Conservation (phyloP, 1,139 yeast species). For the Diutina mesorugosa region DNA sequence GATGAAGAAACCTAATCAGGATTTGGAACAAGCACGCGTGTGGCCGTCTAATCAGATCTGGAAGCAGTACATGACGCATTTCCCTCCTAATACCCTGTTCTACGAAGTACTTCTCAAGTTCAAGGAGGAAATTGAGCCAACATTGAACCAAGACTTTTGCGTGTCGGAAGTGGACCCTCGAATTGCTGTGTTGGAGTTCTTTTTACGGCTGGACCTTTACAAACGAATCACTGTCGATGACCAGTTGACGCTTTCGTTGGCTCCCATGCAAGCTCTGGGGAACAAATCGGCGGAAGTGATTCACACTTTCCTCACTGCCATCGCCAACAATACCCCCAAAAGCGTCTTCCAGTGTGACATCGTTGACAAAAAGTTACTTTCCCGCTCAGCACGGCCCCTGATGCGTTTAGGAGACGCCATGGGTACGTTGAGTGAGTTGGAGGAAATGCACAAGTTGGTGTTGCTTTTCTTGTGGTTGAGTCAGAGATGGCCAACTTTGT, state of each 20-base stretch:
- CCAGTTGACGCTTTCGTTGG: conserved; percentile 43
- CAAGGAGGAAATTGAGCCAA: conserved; percentile 15
- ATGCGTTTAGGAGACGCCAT: conserved; percentile 13
- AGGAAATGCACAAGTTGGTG: conserved; percentile 56
- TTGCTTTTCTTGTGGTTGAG: conserved; percentile 75
- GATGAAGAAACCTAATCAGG: conserved; percentile 32
- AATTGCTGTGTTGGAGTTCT: conserved; percentile 28
- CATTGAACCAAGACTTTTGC: not conserved
- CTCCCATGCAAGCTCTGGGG: conserved; percentile 32
- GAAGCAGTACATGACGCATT: conserved; percentile 42
- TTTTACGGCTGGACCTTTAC: conserved; percentile 21
- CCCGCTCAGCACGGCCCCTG: conserved; percentile 5
- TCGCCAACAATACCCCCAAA: conserved; percentile 24
- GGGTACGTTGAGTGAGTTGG: conserved; percentile 38
- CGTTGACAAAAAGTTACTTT: conserved; percentile 10
- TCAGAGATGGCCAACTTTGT: conserved; percentile 73
- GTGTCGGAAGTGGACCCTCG: conserved; percentile 23
- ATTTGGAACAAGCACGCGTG: conserved; percentile 41
- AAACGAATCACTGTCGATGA: conserved; percentile 28
- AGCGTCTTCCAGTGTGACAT: conserved; percentile 32
- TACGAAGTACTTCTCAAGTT: conserved; percentile 34
- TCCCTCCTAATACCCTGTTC: conserved; percentile 34
- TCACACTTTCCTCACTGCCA: conserved; percentile 21
- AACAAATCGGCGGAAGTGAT: conserved; percentile 10
- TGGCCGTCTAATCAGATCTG: conserved; percentile 65